A percentile compares a stretch with the other conserved stretches of the same genome.
Conservation (phyloP, 2,329 filamentous ascomycete genomes). For the Claviceps maximensis region DNA sequence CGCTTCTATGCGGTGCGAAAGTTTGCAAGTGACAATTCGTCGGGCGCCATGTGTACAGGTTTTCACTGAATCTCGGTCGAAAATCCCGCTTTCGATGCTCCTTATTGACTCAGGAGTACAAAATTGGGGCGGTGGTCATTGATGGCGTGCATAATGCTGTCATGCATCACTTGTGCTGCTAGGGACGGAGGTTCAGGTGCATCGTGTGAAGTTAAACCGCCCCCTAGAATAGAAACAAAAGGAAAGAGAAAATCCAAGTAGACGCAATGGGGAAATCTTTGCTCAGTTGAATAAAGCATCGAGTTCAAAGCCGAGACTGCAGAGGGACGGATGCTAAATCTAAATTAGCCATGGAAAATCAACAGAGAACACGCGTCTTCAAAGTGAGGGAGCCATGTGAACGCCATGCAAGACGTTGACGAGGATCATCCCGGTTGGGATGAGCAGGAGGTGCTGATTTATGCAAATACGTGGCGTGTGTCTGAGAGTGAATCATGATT, state of each 20-base stretch:
- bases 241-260: not conserved
- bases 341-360: not conserved
- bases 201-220: not conserved
- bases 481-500: not conserved
- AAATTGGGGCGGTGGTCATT: not conserved
- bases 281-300: not conserved
- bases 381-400: not conserved
- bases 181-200: not conserved
- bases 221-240: not conserved
- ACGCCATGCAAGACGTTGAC: not conserved
- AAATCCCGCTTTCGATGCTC: not conserved
- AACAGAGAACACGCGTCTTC: not conserved
- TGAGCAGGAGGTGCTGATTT: not conserved
- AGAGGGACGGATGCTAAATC: not conserved
- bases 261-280: not conserved
- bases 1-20: not conserved
- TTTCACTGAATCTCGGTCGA: not conserved
- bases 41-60: not conserved
- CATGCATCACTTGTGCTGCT: not conserved
- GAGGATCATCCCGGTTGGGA: not conserved
- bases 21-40: not conserved
- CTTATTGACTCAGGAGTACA: not conserved
- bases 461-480: not conserved
- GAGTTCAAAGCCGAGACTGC: not conserved
- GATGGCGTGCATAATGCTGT: not conserved